A percentile compares a stretch with the other conserved stretches of the same genome.
Evolutionary conservation across 1,284 basidiomycete species (phyloP).

Genomic region (Cystobasidium sp.): DNA sequence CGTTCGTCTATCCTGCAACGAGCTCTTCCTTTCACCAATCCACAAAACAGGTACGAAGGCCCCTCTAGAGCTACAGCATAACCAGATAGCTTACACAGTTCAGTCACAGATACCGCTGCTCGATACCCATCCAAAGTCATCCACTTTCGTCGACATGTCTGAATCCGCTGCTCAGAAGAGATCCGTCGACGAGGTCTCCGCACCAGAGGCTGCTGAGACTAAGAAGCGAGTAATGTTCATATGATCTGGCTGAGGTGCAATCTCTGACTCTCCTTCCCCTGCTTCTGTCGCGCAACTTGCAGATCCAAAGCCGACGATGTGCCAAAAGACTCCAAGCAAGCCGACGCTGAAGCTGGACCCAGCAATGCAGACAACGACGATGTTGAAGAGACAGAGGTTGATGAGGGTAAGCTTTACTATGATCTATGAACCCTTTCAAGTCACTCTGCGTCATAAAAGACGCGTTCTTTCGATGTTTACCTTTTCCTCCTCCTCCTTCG

Average conservation of each 20-base stretch:
- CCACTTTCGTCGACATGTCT: slow-evolving; percentile 25
- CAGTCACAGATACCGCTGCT: not conserved
- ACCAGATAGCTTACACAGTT: not conserved
- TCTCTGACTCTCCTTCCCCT: not conserved
- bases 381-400: slow-evolving; percentile 38
- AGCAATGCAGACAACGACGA: slow-evolving; percentile 34
- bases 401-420: slow-evolving; percentile 24
- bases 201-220: slow-evolving; percentile 34
- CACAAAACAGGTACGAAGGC: not conserved
- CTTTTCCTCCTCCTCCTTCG: not conserved
- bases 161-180: slow-evolving; percentile 41
- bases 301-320: slow-evolving; percentile 37
- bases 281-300: not conserved
- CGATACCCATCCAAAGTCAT: not conserved
- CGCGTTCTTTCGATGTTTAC: slow-evolving; percentile 16
- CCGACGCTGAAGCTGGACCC: slow-evolving; percentile 28
- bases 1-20: not conserved
- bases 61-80: too few relatives aligned
- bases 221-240: slow-evolving; percentile 20
- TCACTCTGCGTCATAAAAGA: not conserved
- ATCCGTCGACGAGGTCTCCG: slow-evolving; percentile 42
- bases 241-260: not conserved
- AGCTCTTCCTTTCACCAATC: slow-evolving; percentile 20
- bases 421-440: not conserved
- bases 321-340: slow-evolving; percentile 29